Base-by-base conservation (phyloP, 352 stramenopile species). In the Phytophthora agathidicida region DNA sequence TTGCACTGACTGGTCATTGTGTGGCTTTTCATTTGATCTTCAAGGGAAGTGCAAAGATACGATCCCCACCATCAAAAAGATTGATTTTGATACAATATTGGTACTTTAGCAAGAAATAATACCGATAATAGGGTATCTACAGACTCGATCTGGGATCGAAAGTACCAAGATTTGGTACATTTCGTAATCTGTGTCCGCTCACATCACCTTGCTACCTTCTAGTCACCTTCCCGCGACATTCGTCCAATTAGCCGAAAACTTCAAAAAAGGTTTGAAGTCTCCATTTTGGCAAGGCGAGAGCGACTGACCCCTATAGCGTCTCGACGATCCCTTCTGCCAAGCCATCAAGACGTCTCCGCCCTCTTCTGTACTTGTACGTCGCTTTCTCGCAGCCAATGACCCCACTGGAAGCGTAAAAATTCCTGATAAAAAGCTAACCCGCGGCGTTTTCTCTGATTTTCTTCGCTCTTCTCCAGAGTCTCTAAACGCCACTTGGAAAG, bases 1-100 rank as follows among this genome's bases (percentile, higher is more conserved):
- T 30, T 50, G 33, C 37, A 45, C 31, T 59, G 50, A 48, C 47
- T 56, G 47, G 35, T 27, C 33, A 13, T 14, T 36, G 19, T 9
- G 38, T 53, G 31, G 16, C 47, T 8, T 42, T 59, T 65, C 54
- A 63, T 44, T 48, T 19, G 38, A 65, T 65, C 56, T 65, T 65
- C 17, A 65, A 64, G 23, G 19, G 28, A 20, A 33, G 24, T 23
- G 9, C 2, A 52, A 63, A 63, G 36, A 64, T 64, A 64, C 45
- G 11, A 16, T 32, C 28, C 17, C 28, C 30, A 26, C n/a, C 7
- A 14, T 14, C 11, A 5, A 33, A 51, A 52, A 50, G 39, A 55
- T 62, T 42, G 26, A 4, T n/a, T n/a, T n/a, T n/a, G n/a, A n/a
- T n/a, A n/a, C n/a, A n/a, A n/a, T n/a, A n/a, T n/a, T n/a, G n/a